These are phyloP conservation scores for Penicillium lividum DNA, from an alignment of 495 filamentous ascomycete genomes.

Conservation along the genomic window DNA sequence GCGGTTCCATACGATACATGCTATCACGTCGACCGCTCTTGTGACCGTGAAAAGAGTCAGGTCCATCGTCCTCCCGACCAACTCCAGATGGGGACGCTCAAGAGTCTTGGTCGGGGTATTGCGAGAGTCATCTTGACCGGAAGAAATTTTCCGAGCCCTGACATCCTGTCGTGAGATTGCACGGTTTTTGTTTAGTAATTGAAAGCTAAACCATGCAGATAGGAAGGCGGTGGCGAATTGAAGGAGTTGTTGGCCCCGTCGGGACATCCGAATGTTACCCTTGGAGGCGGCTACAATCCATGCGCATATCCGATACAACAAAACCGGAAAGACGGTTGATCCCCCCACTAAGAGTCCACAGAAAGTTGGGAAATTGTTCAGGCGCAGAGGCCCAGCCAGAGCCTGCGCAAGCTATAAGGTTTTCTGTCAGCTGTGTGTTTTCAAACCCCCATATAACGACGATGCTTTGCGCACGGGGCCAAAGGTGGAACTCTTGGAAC, in stretches of 20 bases:
- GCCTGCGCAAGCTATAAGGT: slow-evolving; percentile 35
- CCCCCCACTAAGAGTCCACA: slow-evolving; percentile 77
- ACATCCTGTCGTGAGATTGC: slow-evolving; percentile 19
- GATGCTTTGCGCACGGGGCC: neutral
- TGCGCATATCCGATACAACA: slow-evolving; percentile 36
- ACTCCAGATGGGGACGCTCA: slow-evolving; percentile 26
- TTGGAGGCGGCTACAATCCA: slow-evolving; percentile 22
- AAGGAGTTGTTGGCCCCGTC: slow-evolving; percentile 27
- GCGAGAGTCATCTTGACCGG: slow-evolving; percentile 33
- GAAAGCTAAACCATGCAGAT: slow-evolving; percentile 50
- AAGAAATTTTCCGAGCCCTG: slow-evolving; percentile 6
- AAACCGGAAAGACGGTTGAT: slow-evolving; percentile 64
- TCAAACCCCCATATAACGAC: neutral
- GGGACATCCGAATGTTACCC: slow-evolving; percentile 19
- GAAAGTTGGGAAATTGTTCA: slow-evolving; percentile 73
- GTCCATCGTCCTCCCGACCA: slow-evolving; percentile 81
- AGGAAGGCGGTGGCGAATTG: slow-evolving; percentile 45
- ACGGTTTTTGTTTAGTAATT: slow-evolving; percentile 46
- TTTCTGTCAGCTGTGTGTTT: slow-evolving; percentile 4
- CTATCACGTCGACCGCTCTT: slow-evolving; percentile 71
- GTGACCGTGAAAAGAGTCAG: slow-evolving; percentile 79
- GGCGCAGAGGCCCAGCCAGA: slow-evolving; percentile 38
- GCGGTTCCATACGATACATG: slow-evolving; percentile 65
- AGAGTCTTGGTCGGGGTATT: slow-evolving; percentile 33
- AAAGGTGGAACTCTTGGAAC: neutral